Evolutionary conservation across 768 basidiomycete genomes (phyloP).

Genomic region (Panaeolus cyanescens): DNA sequence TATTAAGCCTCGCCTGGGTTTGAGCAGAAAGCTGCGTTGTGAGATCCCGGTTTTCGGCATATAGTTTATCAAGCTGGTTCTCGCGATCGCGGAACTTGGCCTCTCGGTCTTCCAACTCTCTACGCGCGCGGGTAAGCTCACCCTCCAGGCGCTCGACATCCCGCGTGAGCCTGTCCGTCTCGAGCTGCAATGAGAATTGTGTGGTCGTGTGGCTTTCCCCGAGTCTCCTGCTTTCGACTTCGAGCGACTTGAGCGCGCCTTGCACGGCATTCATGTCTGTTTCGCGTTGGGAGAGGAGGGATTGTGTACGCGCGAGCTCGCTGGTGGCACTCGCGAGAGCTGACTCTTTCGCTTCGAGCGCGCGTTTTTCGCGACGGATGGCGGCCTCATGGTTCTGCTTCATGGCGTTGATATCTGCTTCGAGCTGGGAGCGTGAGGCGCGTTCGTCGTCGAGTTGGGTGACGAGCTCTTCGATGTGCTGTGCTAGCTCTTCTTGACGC

Average conservation of each 20-base stretch:
- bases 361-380: constrained; percentile 58
- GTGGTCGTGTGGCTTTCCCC: constrained; percentile 87
- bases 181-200: constrained; percentile 84
- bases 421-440: constrained; percentile 52
- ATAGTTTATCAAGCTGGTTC: constrained; percentile 68
- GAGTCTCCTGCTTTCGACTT: constrained; percentile 74
- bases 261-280: constrained; percentile 76
- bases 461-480: constrained; percentile 73
- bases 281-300: constrained; percentile 61
- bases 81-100: constrained; percentile 70
- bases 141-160: constrained; percentile 83
- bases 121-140: constrained; percentile 70
- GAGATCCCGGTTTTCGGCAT: constrained; percentile 81
- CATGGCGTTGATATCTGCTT: constrained; percentile 55
- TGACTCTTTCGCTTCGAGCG: constrained; percentile 70
- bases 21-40: constrained; percentile 78
- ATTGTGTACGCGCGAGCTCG: constrained; percentile 64
- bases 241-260: constrained; percentile 64
- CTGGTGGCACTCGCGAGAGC: constrained; percentile 63
- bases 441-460: constrained; percentile 61
- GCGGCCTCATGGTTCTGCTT: constrained; percentile 67
- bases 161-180: constrained; percentile 82
- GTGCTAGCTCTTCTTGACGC: constrained; percentile 77
- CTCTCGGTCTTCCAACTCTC: constrained; percentile 71
- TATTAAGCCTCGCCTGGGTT: constrained; percentile 83